A percentile compares a stretch with the other conserved stretches of the same genome.
Conservation (phyloP, 2,329 filamentous ascomycete genomes). For the Colletotrichum nymphaeae region DNA sequence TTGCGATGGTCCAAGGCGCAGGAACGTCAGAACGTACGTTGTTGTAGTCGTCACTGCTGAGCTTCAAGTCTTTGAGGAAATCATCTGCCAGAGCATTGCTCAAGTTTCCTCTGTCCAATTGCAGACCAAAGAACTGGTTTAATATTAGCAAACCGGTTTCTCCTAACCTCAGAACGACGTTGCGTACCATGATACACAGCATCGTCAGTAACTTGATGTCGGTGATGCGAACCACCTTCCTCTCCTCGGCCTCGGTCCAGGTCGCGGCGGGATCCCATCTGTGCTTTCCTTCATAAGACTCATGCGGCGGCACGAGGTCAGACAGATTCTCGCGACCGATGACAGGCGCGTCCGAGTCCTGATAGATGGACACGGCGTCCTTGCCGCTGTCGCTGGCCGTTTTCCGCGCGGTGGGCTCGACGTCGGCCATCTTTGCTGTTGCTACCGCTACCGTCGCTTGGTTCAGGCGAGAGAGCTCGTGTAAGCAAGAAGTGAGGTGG, state of each 20-base stretch:
- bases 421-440: slow-evolving; percentile 42
- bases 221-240: slow-evolving; percentile 61
- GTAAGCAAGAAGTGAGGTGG: background rate
- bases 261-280: slow-evolving; percentile 67
- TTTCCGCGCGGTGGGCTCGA: slow-evolving; percentile 40
- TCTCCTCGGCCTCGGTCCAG: slow-evolving; percentile 69
- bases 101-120: slow-evolving; percentile 73
- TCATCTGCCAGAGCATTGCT: slow-evolving; percentile 72
- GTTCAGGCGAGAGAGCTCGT: background rate
- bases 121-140: slow-evolving; percentile 67
- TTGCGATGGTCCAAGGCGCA: too few species aligned
- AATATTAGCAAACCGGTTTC: background rate
- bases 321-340: slow-evolving; percentile 53
- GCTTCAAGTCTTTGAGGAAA: slow-evolving; percentile 64
- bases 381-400: slow-evolving; percentile 37
- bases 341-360: slow-evolving; percentile 42
- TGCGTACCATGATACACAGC: slow-evolving; percentile 51
- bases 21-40: slow-evolving; percentile 46
- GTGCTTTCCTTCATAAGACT: slow-evolving; percentile 67
- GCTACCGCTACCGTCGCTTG: slow-evolving; percentile 11
- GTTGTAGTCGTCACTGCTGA: slow-evolving; percentile 66
- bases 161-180: slow-evolving; percentile 26
- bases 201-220: slow-evolving; percentile 59
- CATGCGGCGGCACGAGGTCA: slow-evolving; percentile 54
- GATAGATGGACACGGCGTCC: slow-evolving; percentile 36